Conservation (phyloP, 768 basidiomycete genomes). For the Sarcomyxa edulis region DNA sequence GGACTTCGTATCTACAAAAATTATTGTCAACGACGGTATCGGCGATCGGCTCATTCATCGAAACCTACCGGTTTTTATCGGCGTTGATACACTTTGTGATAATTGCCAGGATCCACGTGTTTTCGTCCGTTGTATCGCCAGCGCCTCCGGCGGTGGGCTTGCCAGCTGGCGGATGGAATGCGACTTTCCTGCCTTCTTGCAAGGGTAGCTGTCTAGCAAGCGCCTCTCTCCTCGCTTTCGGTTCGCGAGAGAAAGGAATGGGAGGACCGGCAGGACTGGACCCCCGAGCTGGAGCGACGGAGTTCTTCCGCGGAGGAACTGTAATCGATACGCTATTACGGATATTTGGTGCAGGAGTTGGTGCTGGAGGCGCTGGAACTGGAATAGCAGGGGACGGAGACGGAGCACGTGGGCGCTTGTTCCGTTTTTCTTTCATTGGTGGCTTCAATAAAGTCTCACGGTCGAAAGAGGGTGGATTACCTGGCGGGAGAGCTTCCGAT, state of each 20-base stretch:
- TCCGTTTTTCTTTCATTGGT: slow-evolving; percentile 57
- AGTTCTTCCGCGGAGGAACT: slow-evolving; percentile 46
- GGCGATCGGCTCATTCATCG: background rate
- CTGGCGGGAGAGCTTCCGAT: slow-evolving; percentile 53
- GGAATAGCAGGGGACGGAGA: slow-evolving; percentile 54
- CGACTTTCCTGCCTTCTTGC: slow-evolving; percentile 72
- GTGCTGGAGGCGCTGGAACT: slow-evolving; percentile 30
- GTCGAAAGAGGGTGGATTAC: slow-evolving; percentile 25
- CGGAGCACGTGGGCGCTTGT: slow-evolving; percentile 66
- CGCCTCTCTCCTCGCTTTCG: slow-evolving; percentile 62
- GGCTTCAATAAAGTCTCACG: background rate
- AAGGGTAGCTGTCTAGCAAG: slow-evolving; percentile 60
- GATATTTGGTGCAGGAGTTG: slow-evolving; percentile 24
- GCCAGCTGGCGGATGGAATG: slow-evolving; percentile 65
- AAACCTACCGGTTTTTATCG: slow-evolving; percentile 63
- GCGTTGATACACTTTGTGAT: slow-evolving; percentile 65
- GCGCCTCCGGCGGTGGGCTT: slow-evolving; percentile 35
- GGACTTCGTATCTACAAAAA: slow-evolving; percentile 68
- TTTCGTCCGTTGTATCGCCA: slow-evolving; percentile 40
- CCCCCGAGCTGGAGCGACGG: too few species aligned
- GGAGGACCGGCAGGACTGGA: slow-evolving; percentile 53
- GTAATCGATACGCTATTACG: slow-evolving; percentile 51
- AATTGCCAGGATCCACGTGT: slow-evolving; percentile 77
- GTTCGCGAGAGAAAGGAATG: slow-evolving; percentile 55
- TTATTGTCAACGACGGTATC: background rate